A percentile compares a stretch with the other conserved stretches of the same genome.
Conservation (phyloP, 2,329 filamentous ascomycete genomes). For the Beauveria medogensis region DNA sequence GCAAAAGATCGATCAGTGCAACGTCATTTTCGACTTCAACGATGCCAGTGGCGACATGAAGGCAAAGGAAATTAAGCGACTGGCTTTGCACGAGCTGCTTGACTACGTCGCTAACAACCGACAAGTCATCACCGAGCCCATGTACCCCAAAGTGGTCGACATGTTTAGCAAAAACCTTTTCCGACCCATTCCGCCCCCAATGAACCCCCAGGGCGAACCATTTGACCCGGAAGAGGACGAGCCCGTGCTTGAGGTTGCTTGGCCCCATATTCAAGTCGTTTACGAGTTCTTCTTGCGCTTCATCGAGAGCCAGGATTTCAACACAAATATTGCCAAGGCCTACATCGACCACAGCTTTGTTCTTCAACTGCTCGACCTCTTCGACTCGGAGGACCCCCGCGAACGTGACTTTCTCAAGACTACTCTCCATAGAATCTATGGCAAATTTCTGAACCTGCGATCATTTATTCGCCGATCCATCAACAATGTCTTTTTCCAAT, state of each 20-base stretch:
- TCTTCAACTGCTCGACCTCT: slow-evolving; percentile 89
- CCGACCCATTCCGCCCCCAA: slow-evolving; percentile 89
- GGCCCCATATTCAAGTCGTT: slow-evolving; percentile 98
- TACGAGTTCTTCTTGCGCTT: slow-evolving; percentile 99
- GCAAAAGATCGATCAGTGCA: slow-evolving; percentile 99
- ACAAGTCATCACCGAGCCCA: slow-evolving; percentile 95
- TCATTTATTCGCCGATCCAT: slow-evolving; percentile 97
- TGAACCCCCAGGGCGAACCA: slow-evolving; percentile 95
- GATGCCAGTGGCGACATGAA: slow-evolving; percentile 98
- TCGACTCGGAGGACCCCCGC: slow-evolving; percentile 94
- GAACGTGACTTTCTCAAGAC: slow-evolving; percentile 98
- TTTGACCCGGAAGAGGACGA: slow-evolving; percentile 99
- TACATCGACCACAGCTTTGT: slow-evolving; percentile 99
- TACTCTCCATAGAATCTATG: slow-evolving; percentile 94
- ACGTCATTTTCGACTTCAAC: slow-evolving; percentile 99
- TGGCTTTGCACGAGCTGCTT: slow-evolving; percentile 89
- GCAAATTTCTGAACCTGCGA: slow-evolving; percentile 94
- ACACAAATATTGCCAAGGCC: slow-evolving; percentile 97
- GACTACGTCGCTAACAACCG: slow-evolving; percentile 98
- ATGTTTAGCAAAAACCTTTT: slow-evolving; percentile 99
- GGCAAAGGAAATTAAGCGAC: slow-evolving; percentile 97
- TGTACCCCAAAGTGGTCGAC: slow-evolving; percentile 97
- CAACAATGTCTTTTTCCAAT: slow-evolving; percentile 99
- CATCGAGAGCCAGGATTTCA: slow-evolving; percentile 99
- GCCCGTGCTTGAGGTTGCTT: slow-evolving; percentile 93